Base-by-base conservation (phyloP, 2,329 filamentous ascomycete species). In the Hypoxylon sp. region DNA sequence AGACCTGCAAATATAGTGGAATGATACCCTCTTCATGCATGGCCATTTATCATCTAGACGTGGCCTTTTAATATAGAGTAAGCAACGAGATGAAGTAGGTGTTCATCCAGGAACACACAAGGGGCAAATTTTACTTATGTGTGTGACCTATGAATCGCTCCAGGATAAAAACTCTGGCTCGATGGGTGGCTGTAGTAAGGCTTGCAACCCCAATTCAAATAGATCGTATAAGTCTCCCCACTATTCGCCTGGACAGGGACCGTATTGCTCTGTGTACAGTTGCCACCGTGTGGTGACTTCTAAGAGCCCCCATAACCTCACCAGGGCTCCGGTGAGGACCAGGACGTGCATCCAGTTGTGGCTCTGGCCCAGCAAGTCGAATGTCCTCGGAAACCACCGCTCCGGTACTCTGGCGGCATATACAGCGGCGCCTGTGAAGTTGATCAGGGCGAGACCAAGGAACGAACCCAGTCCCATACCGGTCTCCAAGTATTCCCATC, bases 381-480 rank as follows among this genome's bases (percentile, higher is more conserved):
- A 76, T 0, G 53, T 66, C 5, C 67, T 48, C 0, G 76, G 75
- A 52, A 69, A 77, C 76, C 75, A 77, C 10, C 75, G 48, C 67
- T 78, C 76, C 0, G 75, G 76, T 13, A 78, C 60, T 14, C 75
- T 61, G 19, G 59, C 61, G 11, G 72, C 75, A 55, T 77, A 77
- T 4, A 74, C 49, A 9, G 70, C 72, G 5, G 74, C 75, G 1
- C 76, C 76, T 0, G 67, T 51, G 56, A 74, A 75, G 67, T 78
- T 78, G 36, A 77, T 67, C 7, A 68, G 9, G 3, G 71, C 75
- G 3, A 78, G 74, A 9, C 72, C 72, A 1, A 78, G 48, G 57
- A 77, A 77, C 13, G 72, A 74, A 14, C 43, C 30, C 2, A 77
- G 60, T 4, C 62, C 71, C 70, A 76, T 76, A 57, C 68, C 68